Evolutionary conservation across 176 grass and related monocot genomes (phyloP).

Genomic region (Aegilops longissima): DNA sequence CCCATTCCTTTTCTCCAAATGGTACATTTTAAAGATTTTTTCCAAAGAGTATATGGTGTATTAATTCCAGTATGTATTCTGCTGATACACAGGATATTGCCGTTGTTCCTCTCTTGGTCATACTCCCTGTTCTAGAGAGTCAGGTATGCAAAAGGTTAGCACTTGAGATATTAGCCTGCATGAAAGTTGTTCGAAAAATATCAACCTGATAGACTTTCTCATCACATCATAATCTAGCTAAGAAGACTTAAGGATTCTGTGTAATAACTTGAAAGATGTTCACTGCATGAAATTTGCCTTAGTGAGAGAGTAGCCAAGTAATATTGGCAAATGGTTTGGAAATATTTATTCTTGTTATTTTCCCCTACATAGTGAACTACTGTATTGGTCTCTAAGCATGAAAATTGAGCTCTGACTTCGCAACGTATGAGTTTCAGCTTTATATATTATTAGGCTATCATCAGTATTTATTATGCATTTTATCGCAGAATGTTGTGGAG

Average conservation of each 20-base stretch:
- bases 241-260: slow-evolving; percentile 15
- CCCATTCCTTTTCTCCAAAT: background rate
- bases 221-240: background rate
- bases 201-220: background rate
- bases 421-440: background rate
- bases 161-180: slow-evolving; percentile 37
- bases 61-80: slow-evolving; percentile 36
- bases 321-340: background rate
- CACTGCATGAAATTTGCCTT: background rate
- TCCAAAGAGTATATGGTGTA: background rate
- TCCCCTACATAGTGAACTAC: slow-evolving; percentile 11
- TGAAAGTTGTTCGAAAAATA: slow-evolving; percentile 2
- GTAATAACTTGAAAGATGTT: background rate
- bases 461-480: slow-evolving; percentile 14
- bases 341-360: background rate
- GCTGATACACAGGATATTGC: slow-evolving; percentile 83
- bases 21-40: background rate
- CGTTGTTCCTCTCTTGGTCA: slow-evolving; percentile 92
- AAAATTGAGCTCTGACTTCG: background rate
- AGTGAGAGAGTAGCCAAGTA: background rate
- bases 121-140: slow-evolving; percentile 96
- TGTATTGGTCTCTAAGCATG: background rate
- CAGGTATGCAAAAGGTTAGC: slow-evolving; percentile 91
- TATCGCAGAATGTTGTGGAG: slow-evolving; percentile 60
- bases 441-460: slow-evolving; percentile 6